A percentile compares a stretch with the other conserved stretches of the same genome.
These are phyloP conservation scores for Cadophora sp. DNA, from an alignment of 2,329 filamentous ascomycete genomes.

Conservation along the genomic window DNA sequence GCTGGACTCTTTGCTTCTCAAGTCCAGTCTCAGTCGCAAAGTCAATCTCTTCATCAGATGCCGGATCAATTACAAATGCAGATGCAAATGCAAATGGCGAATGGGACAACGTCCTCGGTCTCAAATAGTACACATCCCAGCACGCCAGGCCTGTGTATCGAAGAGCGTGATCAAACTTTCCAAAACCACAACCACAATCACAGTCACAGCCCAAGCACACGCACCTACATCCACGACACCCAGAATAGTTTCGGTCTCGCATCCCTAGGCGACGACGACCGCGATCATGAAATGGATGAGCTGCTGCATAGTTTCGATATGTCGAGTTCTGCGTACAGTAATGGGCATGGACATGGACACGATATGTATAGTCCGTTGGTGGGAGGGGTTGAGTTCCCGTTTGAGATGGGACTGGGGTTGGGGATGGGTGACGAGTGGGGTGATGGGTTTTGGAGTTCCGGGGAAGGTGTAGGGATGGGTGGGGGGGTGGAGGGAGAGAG, in stretches of 20 bases:
- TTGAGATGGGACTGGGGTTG: conserved; percentile 1
- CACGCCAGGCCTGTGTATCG: conserved; percentile 7
- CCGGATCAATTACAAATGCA: not conserved
- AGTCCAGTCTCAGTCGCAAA: not conserved
- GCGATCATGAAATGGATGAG: conserved; percentile 16
- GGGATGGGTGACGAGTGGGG: not conserved
- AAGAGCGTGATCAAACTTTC: not conserved
- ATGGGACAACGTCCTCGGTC: not conserved
- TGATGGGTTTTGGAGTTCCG: not conserved
- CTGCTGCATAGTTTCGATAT: conserved; percentile 14
- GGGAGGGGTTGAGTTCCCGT: not conserved
- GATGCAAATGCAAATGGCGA: not conserved
- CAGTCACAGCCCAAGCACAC: not conserved
- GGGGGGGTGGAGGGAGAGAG: not conserved
- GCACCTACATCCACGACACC: not conserved
- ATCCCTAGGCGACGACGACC: conserved; percentile 1
- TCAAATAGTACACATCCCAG: conserved; percentile 6
- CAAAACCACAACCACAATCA: not conserved
- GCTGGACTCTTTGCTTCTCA: not conserved
- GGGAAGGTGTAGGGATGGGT: not conserved
- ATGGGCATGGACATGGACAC: conserved; percentile 6
- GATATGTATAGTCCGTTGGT: not conserved
- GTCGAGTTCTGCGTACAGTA: not conserved
- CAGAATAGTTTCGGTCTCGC: not conserved
- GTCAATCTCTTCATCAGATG: not conserved